Percentiles rank a stretch among this genome's conserved stretches.
Evolutionary conservation across 352 stramenopile species (phyloP).

Genomic region (Pythium folliculosum): DNA sequence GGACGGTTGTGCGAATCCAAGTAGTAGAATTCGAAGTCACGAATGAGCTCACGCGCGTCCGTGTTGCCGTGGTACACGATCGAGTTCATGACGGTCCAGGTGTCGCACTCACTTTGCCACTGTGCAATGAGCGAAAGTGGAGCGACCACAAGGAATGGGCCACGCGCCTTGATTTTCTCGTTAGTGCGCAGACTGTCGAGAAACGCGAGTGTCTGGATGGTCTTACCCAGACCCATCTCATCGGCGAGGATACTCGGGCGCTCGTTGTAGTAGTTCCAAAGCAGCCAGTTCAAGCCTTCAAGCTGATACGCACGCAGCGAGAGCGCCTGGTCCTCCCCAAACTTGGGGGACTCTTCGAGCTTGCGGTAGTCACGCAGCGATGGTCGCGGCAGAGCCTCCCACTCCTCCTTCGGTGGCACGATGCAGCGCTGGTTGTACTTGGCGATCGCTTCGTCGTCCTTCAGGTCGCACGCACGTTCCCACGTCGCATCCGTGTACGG

Average conservation of each 20-base stretch:
- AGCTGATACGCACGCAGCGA: constrained; percentile 82
- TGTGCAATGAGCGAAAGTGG: constrained; percentile 98
- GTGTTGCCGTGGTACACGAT: constrained; percentile 98
- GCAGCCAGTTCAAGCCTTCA: constrained; percentile 88
- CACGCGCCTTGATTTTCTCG: constrained; percentile 88
- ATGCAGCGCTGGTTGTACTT: constrained; percentile 63
- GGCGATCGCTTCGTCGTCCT: constrained; percentile 80
- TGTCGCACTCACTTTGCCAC: constrained; percentile 99
- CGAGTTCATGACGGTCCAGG: constrained; percentile 99
- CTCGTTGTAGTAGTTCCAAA: constrained; percentile 92
- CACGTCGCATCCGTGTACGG: constrained; percentile 87
- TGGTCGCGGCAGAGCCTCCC: constrained; percentile 60
- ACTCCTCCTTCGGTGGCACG: constrained; percentile 64
- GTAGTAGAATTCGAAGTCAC: constrained; percentile 96
- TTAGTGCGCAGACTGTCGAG: constrained; percentile 92
- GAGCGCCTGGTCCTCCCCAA: constrained; percentile 75
- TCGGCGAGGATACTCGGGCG: constrained; percentile 87
- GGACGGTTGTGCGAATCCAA: constrained; percentile 63
- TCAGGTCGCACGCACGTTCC: constrained; percentile 86
- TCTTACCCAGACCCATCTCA: constrained; percentile 94
- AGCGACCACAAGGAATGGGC: constrained; percentile 98
- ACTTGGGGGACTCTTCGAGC: constrained; percentile 73
- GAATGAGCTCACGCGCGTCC: constrained; percentile 92
- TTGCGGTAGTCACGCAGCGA: constrained; percentile 86
- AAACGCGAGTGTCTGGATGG: constrained; percentile 93